phyloP scores from a whole-genome alignment of 345 rosid genomes.

The Linum lewisii region DNA sequence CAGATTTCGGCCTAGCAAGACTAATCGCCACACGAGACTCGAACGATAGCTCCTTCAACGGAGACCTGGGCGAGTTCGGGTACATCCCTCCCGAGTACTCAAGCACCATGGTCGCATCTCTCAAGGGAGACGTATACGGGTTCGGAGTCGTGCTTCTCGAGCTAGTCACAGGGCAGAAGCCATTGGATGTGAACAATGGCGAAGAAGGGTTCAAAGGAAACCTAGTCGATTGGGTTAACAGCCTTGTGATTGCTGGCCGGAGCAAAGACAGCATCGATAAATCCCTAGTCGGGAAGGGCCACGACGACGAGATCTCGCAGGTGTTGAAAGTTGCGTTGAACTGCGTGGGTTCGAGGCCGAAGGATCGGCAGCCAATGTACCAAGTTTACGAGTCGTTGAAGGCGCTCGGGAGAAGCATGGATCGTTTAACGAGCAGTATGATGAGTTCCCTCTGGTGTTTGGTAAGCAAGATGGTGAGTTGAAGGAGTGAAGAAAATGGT shows the following conservation, averaged over 20 bases:
- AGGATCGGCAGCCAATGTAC: slow-evolving; percentile 35
- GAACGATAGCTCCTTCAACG: slow-evolving; percentile 33
- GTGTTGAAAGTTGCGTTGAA: slow-evolving; percentile 29
- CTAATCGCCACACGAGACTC: slow-evolving; percentile 31
- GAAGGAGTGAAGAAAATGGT: slow-evolving; percentile 15
- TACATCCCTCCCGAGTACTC: slow-evolving; percentile 42
- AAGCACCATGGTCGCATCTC: slow-evolving; percentile 36
- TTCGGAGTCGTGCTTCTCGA: slow-evolving; percentile 53
- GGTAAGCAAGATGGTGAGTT: slow-evolving; percentile 26
- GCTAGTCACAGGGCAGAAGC: slow-evolving; percentile 38
- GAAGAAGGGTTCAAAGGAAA: slow-evolving; percentile 46
- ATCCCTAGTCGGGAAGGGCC: slow-evolving; percentile 25
- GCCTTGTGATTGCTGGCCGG: slow-evolving; percentile 18
- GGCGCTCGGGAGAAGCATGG: slow-evolving; percentile 31
- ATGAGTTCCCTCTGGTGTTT: slow-evolving; percentile 32
- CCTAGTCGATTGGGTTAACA: slow-evolving; percentile 53
- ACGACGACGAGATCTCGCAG: slow-evolving; percentile 29
- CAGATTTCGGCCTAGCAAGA: slow-evolving; percentile 46
- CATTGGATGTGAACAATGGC: slow-evolving; percentile 22
- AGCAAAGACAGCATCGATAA: slow-evolving; percentile 30
- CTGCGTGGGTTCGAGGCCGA: slow-evolving; percentile 35
- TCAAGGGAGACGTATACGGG: slow-evolving; percentile 48
- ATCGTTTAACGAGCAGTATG: slow-evolving; percentile 20
- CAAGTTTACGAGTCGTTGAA: slow-evolving; percentile 35
- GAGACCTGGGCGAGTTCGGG: slow-evolving; percentile 37